Evolutionary conservation across 805 yeast species (phyloP), one percentile per base, ranked within the genome.

Genomic region (Blastobotrys terrestris): DNA sequence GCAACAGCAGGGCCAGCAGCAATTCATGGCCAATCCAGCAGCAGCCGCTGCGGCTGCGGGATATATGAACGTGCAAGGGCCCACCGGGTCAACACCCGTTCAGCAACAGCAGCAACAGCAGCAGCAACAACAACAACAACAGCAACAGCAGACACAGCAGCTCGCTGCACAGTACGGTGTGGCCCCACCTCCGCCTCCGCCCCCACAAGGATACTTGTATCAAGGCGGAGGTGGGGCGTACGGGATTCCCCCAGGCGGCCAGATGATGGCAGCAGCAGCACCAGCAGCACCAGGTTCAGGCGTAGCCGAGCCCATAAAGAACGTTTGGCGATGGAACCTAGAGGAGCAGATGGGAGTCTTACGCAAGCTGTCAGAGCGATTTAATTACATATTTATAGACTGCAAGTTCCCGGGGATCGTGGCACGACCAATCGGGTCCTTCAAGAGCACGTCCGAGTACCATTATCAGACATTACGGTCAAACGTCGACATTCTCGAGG

Each of bases 341-440:
- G 69, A 67, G 49, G 69, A 68, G 54, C 73, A 70, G 56, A 66
- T 74, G 69, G 66, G 67, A 15, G 57, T 66, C 16, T 58, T 74
- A 40, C 65, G 74, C 18, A 69, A 67, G 50, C 61, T 71, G 22
- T 62, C 68, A 14, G 63, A 68, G 20, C 64, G 67, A 41, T 73
- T 70, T 61, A 70, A 69, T 46, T 69, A 66, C 50, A 62, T 73
- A 6, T 64, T 76, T 2, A 78, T 90, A 54, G 91, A 90, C 60
- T 90, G 95, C 46, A 98, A 94, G 67, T 90, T 94, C 65, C 97
- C 97, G 0, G 99, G 99, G 0, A 87, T 95, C 19, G 85, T 92
- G 22, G 96, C 96, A 2, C 79, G 99, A 61, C 99, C 99, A 14
- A 87, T 94, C 55, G 99, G 99, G 16, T 81, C 87, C 16, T 94